phyloP scores from a whole-genome alignment of 306 rosid species.

The Castanea mollissima region DNA sequence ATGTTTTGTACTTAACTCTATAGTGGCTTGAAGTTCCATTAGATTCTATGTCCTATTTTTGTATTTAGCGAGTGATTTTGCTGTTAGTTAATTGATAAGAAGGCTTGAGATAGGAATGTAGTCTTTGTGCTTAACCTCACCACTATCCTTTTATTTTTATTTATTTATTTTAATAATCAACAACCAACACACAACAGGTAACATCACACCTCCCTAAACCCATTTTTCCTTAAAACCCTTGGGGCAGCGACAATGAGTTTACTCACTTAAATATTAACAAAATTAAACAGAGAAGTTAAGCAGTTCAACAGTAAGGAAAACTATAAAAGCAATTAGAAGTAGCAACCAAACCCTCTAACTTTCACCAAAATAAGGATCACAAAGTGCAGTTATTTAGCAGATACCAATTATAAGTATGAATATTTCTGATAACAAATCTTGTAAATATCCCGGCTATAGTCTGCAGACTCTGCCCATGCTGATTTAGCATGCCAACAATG shows the following conservation, averaged over 20 bases:
- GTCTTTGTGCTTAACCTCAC: background rate
- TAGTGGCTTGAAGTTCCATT: background rate
- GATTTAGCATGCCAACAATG: background rate
- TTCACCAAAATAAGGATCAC: background rate
- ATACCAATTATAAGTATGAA: background rate
- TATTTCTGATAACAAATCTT: background rate
- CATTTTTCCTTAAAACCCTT: background rate
- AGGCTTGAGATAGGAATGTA: background rate
- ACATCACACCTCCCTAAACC: constrained; percentile 12
- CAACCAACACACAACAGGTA: background rate
- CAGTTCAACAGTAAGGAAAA: background rate
- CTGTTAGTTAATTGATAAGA: background rate
- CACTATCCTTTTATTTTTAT: too few species aligned
- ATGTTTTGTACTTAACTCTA: constrained; percentile 11
- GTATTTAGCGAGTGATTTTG: background rate
- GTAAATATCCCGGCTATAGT: background rate
- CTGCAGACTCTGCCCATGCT: background rate
- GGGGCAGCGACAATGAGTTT: background rate
- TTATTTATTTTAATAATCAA: background rate
- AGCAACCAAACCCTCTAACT: constrained; percentile 4
- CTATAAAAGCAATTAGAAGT: background rate
- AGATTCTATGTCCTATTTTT: background rate
- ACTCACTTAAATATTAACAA: background rate
- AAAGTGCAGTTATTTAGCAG: background rate
- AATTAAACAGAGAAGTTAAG: background rate